A percentile compares a stretch with the other conserved stretches of the same genome.
Evolutionary conservation across 2,329 filamentous ascomycete species (phyloP).

Genomic region (Cladosporium sp.): DNA sequence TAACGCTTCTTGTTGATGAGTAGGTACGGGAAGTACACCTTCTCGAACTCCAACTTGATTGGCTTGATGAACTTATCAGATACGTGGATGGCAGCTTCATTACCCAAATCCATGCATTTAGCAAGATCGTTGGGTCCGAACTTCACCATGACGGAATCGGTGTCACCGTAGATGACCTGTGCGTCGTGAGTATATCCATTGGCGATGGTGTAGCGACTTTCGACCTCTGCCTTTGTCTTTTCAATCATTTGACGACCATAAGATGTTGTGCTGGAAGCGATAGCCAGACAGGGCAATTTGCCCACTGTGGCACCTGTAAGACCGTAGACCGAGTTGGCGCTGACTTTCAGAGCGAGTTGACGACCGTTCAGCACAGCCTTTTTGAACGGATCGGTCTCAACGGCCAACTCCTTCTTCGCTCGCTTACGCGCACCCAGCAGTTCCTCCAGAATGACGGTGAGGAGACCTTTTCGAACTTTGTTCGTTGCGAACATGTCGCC

Average conservation of each 20-base stretch:
- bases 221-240: slow-evolving; percentile 94
- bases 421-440: slow-evolving; percentile 87
- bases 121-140: slow-evolving; percentile 86
- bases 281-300: slow-evolving; percentile 90
- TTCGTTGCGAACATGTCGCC: slow-evolving; percentile 88
- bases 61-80: slow-evolving; percentile 92
- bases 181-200: slow-evolving; percentile 95
- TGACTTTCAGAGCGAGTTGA: slow-evolving; percentile 93
- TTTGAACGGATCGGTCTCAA: slow-evolving; percentile 93
- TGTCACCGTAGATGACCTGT: slow-evolving; percentile 97
- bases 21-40: slow-evolving; percentile 96
- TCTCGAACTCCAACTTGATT: slow-evolving; percentile 99
- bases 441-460: slow-evolving; percentile 95
- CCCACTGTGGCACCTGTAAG: slow-evolving; percentile 93
- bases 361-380: slow-evolving; percentile 97
- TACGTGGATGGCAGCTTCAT: slow-evolving; percentile 85
- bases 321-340: slow-evolving; percentile 97
- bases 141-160: slow-evolving; percentile 99
- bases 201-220: slow-evolving; percentile 81
- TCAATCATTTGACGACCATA: slow-evolving; percentile 99
- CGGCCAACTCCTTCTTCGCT: slow-evolving; percentile 84
- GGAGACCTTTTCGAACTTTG: slow-evolving; percentile 84
- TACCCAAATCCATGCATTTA: slow-evolving; percentile 91
- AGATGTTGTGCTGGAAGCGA: slow-evolving; percentile 94
- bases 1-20: slow-evolving; percentile 99